Conservation (phyloP, 352 stramenopile genomes). For the Pythium dissimile region DNA sequence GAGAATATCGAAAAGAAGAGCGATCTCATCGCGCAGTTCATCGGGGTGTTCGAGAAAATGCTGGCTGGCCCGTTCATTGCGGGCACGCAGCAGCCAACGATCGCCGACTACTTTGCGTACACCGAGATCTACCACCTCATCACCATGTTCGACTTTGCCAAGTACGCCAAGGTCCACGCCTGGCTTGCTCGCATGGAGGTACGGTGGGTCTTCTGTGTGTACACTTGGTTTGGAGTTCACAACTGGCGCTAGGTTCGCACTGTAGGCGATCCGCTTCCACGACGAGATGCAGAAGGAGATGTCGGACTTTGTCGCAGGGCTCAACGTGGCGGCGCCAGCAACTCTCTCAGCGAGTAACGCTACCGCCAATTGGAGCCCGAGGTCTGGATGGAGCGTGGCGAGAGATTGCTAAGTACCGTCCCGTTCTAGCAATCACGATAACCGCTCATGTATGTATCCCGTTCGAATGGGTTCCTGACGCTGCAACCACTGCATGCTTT, state of each 20-base stretch:
- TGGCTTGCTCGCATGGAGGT: constrained; percentile 5
- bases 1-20: not conserved
- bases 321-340: no score
- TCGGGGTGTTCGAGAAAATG: constrained; percentile 37
- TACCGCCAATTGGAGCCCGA: no score
- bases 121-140: constrained; percentile 60
- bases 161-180: constrained; percentile 7
- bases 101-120: constrained; percentile 54
- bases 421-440: no score
- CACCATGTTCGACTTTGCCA: constrained; percentile 33
- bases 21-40: constrained; percentile 24
- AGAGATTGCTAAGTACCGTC: no score
- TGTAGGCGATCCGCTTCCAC: constrained; percentile 18
- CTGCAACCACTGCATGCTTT: no score
- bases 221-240: not conserved
- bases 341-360: no score
- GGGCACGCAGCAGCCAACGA: constrained; percentile 38
- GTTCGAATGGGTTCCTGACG: no score
- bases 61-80: constrained; percentile 43
- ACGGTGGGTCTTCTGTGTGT: constrained; percentile 5
- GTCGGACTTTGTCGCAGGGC: no score
- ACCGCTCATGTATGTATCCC: no score
- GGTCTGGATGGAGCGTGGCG: no score
- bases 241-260: not conserved
- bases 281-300: constrained; percentile 28